Evolutionary conservation across 352 stramenopile genomes (phyloP).

Genomic region (Phytopythium litorale): DNA sequence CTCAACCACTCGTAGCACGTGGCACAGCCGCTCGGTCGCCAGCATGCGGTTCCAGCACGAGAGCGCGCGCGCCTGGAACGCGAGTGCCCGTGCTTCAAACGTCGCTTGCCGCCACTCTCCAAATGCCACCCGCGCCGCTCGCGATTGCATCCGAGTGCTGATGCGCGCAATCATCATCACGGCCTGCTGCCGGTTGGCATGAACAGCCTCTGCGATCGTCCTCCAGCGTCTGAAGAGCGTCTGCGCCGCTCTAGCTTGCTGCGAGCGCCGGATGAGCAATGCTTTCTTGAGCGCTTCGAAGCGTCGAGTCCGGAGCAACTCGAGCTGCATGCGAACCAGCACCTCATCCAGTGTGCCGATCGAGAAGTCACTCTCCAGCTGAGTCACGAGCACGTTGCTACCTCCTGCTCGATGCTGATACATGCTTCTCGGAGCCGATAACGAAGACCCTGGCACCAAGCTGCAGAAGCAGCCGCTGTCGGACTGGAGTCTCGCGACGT

Average conservation of each 20-base stretch:
- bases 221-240: conserved; percentile 41
- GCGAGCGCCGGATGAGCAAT: conserved; percentile 46
- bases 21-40: conserved; percentile 48
- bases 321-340: conserved; percentile 57
- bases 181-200: conserved; percentile 23
- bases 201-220: conserved; percentile 21
- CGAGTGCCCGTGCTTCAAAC: conserved; percentile 28
- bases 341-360: conserved; percentile 57
- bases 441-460: background rate
- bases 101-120: conserved; percentile 38
- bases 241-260: conserved; percentile 27
- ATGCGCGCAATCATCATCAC: conserved; percentile 44
- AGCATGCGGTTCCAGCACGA: conserved; percentile 69
- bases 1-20: conserved; percentile 34
- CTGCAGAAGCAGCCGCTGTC: conserved; percentile 12
- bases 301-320: conserved; percentile 54
- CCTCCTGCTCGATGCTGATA: conserved; percentile 2
- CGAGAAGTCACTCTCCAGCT: conserved; percentile 32
- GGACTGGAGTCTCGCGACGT: conserved; percentile 41
- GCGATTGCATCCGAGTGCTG: conserved; percentile 24
- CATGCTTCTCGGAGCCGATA: background rate
- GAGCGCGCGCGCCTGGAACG: conserved; percentile 37
- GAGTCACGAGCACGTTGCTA: background rate
- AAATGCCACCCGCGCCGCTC: conserved; percentile 26
- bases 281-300: conserved; percentile 64